Percentiles rank a stretch among this genome's conserved stretches.
phyloP scores from a whole-genome alignment of 2,329 filamentous ascomycete genomes.

The Calonectria naviculata region DNA sequence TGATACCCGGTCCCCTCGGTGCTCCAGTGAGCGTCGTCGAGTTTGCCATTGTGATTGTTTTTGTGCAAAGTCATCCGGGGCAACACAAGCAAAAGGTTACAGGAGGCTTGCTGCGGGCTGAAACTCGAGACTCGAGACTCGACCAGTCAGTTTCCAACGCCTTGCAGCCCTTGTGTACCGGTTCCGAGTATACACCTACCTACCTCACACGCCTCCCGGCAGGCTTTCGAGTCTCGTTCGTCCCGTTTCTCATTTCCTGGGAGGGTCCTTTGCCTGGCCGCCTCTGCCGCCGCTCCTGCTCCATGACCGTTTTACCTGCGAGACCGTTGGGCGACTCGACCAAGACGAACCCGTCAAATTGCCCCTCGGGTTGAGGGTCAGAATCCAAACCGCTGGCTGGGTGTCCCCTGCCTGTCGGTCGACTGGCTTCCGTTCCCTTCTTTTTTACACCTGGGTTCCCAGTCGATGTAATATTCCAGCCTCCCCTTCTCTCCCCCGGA shows the following conservation, averaged over 20 bases:
- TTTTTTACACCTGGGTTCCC: conserved; percentile 16
- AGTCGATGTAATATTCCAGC: not conserved
- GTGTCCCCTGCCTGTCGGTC: conserved; percentile 39
- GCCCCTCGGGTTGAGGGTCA: conserved; percentile 9
- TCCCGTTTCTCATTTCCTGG: conserved; percentile 10
- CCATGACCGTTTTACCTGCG: conserved; percentile 2
- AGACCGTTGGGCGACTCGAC: conserved; percentile 14
- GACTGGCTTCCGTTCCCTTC: conserved; percentile 7
- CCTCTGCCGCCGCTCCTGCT: not conserved
- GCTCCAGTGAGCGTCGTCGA: not conserved
- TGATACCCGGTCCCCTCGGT: not conserved
- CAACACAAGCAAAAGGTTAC: not conserved
- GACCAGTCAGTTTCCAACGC: not conserved
- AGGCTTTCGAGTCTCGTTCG: not conserved
- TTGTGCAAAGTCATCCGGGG: not conserved
- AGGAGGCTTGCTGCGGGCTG: conserved; percentile 7
- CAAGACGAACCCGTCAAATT: not conserved
- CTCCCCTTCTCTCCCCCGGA: conserved; percentile 9
- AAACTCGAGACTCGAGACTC: not conserved
- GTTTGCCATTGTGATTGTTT: not conserved
- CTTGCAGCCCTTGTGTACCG: not conserved
- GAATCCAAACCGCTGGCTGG: conserved; percentile 22
- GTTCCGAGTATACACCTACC: not conserved
- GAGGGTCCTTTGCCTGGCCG: not conserved
- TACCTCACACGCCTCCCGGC: not conserved